Base-by-base conservation (phyloP, 352 stramenopile species). In the Globisporangium iwayamae region DNA sequence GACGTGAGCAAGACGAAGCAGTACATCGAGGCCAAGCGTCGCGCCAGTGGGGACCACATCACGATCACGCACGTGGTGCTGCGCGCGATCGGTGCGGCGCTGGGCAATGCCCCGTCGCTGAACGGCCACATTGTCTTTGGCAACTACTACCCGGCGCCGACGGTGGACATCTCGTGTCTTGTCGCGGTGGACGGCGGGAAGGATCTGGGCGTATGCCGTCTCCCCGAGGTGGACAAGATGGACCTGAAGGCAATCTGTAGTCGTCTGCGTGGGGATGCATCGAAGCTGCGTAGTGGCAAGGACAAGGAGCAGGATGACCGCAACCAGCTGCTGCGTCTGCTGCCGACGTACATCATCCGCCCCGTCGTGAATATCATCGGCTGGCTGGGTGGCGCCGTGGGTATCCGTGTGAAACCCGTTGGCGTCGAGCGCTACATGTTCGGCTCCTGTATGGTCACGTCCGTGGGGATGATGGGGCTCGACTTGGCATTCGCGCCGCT, bases 81-180 rank as follows among this genome's bases (percentile, higher is more conserved):
- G 47, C 75, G 76, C 36, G 74, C 80, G 14, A 45, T 93, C 14
- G 84, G 78, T n/a, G 60, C 69, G 8, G 78, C 79, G 8, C 67
- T 93, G 34, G 68, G 60, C 48, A 74, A 78, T 28, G 71, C 79
- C 5, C 84, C 81, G 11, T 83, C 75, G 0, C 72, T 93, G 34
- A 93, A 93, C 60, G 82, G 82, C 62, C 75, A 91, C 69, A 72
- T 90, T 47, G 73, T 92, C 11, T 86, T 87, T 22, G 83, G 81
- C 46, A 88, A 75, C 46, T 90, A 87, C 47, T 90, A 89, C 68
- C 74, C 71, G 2, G 76, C 81, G 1, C 69, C 74, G n/a, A 87
- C 72, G 0, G 76, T 88, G 41, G 83, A 90, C 51, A 72, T 92
- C 25, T 90, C 83, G 58, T 92, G 76, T 36, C 62, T 90, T 20